Base-by-base conservation (phyloP, 805 yeast species). In the Yarrowia yakushimensis region DNA sequence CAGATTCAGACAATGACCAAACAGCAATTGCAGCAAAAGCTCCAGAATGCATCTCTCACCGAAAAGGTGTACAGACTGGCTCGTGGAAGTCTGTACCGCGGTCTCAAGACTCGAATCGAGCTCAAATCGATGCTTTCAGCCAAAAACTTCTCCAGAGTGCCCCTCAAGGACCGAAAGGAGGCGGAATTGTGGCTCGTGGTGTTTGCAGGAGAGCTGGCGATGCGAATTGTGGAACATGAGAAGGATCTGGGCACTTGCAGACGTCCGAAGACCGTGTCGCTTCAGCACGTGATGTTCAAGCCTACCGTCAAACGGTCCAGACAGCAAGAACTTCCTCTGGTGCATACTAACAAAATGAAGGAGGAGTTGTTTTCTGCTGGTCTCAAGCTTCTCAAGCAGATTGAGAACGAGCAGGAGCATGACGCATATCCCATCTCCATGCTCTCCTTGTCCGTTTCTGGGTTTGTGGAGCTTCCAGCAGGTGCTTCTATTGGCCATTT, bases 41-140 rank as follows among this genome's bases (percentile, higher is more conserved):
- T 81, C 4, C 84, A 82, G 31, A 79, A 79, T 39, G 73, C 73
- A 9, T 75, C 70, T 22, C 67, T 86, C 20, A 87, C 90, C 0
- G 74, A 74, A 10, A 82, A 81, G 65, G 69, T 94, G 1, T 85
- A 78, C 69, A 74, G 82, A 13, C 70, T 90, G 23, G 85, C 86
- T 0, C 76, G 91, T 30, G 98, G 98, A 0, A 73, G 77, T 10
- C 78, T 78, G 63, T 67, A 75, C 37, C 77, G 77, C n/a, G 85
- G 84, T 22, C 74, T 94, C 5, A 78, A 79, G 9, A 77, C 82
- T 12, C 78, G 87, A 50, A 81, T 85, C 0, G 83, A 84, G 25
- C 78, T 88, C 9, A 90, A 91, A 70, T 85, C 96, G 0, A 93
- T 94, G 98, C 85, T 85, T 74, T 87, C 97, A 0, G 85, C 85